Percentiles rank a stretch among this genome's conserved stretches.
phyloP scores from a whole-genome alignment of 805 yeast genomes.

The Hanseniaspora occidentalis region DNA sequence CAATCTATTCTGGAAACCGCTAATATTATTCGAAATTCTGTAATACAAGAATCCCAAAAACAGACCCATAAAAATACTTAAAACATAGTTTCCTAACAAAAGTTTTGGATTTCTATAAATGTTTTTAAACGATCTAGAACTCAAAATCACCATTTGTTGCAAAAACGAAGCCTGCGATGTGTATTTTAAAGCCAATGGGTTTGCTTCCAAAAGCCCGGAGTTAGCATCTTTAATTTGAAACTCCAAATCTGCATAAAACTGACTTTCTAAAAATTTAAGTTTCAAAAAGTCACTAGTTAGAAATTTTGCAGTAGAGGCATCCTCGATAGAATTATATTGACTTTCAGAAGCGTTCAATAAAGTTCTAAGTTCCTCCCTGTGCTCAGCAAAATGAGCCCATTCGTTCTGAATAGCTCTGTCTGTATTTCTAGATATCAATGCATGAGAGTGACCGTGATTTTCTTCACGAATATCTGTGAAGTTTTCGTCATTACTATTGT shows the following conservation, averaged over 20 bases:
- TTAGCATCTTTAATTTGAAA: slow-evolving; percentile 3
- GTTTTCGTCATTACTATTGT: slow-evolving; percentile 20
- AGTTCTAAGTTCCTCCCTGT: slow-evolving; percentile 51
- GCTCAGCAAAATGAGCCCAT: slow-evolving; percentile 80
- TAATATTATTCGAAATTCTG: slow-evolving; percentile 72
- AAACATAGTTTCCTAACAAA: slow-evolving; percentile 70
- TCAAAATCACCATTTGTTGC: slow-evolving; percentile 59
- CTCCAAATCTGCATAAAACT: slow-evolving; percentile 3
- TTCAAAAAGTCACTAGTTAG: slow-evolving; percentile 17
- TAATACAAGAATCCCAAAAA: slow-evolving; percentile 83
- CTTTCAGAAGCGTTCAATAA: slow-evolving; percentile 11
- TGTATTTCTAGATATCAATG: slow-evolving; percentile 16
- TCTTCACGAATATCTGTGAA: slow-evolving; percentile 2
- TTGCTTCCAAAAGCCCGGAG: slow-evolving; percentile 7
- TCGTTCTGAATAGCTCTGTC: slow-evolving; percentile 52
- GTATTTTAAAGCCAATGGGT: slow-evolving; percentile 23
- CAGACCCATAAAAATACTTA: slow-evolving; percentile 64
- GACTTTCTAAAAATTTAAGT: slow-evolving; percentile 4
- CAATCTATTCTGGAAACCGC: slow-evolving; percentile 92
- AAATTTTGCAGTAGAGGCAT: slow-evolving; percentile 1
- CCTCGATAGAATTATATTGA: slow-evolving; percentile 3
- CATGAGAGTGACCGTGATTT: slow-evolving; percentile 4
- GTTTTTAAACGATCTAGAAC: slow-evolving; percentile 83
- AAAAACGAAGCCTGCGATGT: slow-evolving; percentile 37
- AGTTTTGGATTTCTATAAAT: slow-evolving; percentile 85